These are phyloP conservation scores for Sporothrix protearum DNA, from an alignment of 2,329 filamentous ascomycete species.

Conservation along the genomic window DNA sequence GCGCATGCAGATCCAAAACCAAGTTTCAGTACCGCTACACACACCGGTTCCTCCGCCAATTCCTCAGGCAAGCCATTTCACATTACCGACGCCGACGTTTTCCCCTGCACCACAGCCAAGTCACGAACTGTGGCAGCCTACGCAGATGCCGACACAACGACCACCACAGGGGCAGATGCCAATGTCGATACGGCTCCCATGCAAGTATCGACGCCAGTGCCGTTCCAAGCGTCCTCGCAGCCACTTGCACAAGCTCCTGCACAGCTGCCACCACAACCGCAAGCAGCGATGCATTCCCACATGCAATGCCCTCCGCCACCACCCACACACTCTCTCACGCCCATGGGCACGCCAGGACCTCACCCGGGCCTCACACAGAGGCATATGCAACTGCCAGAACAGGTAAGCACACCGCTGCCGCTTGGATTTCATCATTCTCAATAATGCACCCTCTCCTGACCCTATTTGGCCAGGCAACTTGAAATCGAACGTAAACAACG, in stretches of 20 bases:
- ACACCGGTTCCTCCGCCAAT: neutral
- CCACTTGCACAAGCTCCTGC: neutral
- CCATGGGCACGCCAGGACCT: neutral
- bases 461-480: neutral
- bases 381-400: neutral
- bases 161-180: neutral
- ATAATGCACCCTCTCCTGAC: neutral
- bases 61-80: neutral
- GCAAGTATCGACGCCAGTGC: neutral
- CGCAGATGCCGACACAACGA: neutral
- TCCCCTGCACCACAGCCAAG: neutral
- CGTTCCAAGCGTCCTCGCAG: neutral
- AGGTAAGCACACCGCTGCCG: neutral
- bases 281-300: neutral
- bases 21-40: neutral
- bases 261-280: neutral
- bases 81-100: neutral
- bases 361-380: neutral
- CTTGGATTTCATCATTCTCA: too few relatives aligned
- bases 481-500: too few relatives aligned
- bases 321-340: neutral
- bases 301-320: neutral
- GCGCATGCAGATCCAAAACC: neutral
- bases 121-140: neutral
- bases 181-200: neutral